Percentiles rank a stretch among this genome's conserved stretches.
Evolutionary conservation across 2,329 filamentous ascomycete genomes (phyloP).

Genomic region (Calonectria hongkongensis): DNA sequence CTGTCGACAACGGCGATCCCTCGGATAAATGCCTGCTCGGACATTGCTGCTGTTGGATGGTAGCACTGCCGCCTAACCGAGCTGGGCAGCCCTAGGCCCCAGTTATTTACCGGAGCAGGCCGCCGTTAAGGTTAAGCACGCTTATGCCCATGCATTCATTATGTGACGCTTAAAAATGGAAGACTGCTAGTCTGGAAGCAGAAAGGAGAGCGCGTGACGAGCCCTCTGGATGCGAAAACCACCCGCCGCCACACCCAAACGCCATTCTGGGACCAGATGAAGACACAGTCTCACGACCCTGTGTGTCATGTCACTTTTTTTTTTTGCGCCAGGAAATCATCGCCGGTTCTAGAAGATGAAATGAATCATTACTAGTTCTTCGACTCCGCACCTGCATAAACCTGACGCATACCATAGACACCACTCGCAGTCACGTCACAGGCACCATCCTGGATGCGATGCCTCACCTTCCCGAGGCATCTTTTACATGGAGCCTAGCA

Average conservation of each 20-base stretch:
- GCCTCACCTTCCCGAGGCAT: not conserved
- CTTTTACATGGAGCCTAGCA: not conserved
- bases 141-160: not conserved
- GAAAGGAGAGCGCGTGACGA: conserved; percentile 10
- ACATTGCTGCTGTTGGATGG: conserved; percentile 14
- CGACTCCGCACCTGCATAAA: not conserved
- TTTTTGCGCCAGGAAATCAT: not conserved
- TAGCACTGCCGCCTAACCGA: conserved; percentile 19
- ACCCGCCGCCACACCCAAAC: conserved; percentile 1
- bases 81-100: conserved; percentile 30
- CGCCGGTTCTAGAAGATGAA: conserved; percentile 11
- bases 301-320: not conserved
- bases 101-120: conserved; percentile 15
- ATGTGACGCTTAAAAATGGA: conserved; percentile 18
- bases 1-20: no score
- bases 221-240: conserved; percentile 7
- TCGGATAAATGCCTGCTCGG: conserved; percentile 10
- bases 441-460: not conserved
- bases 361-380: not conserved
- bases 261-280: conserved; percentile 4
- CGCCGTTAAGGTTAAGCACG: conserved; percentile 28
- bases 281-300: not conserved
- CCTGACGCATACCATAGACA: not conserved
- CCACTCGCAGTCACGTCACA: not conserved
- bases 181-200: conserved; percentile 7